Evolutionary conservation across 306 rosid species (phyloP), one percentile per base, ranked within the genome.

Genomic region (Bauhinia variegata): DNA sequence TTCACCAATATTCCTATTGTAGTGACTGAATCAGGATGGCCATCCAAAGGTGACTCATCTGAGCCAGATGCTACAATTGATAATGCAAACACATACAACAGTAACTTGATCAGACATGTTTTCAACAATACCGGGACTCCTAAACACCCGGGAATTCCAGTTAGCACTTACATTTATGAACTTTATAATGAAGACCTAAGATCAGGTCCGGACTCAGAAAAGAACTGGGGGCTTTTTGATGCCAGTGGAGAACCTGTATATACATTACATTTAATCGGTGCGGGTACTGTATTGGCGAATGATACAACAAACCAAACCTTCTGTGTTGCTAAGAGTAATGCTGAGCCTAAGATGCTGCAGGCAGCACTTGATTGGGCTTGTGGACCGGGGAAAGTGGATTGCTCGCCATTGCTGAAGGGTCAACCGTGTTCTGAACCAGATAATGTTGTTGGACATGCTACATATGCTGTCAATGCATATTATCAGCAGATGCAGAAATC

Each of bases 311-410:
- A 92, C 79, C 96, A 89, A 71, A 92, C 96, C 17, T 92, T 92
- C 52, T 92, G 97, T 82, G 92, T 92, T 67, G 86, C 95, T 2
- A 85, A 78, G 81, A 83, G 78, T 1, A 86, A 88, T 58, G 74
- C 88, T 3, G 96, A 89, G 48, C 70, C 68, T 43, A 92, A 89
- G 87, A 82, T 87, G 96, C 84, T 92, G 15, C 97, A 92, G 81
- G 96, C 97, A 49, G 97, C 84, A 5, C 79, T 92, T 48, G 97
- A 92, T 71, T 92, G 97, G 97, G 97, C 97, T 38, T 92, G 97
- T 82, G 97, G 97, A 50, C 96, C 95, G 0, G 97, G 97, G 53
- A 92, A 87, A 78, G 97, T 92, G 57, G 92, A 92, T 72, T 92
- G 97, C 64, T 85, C 96, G 7, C 79, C 89, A 7, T 67, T 92